Conservation (phyloP, 1,284 basidiomycete species). For the Xanthoconium separans region DNA sequence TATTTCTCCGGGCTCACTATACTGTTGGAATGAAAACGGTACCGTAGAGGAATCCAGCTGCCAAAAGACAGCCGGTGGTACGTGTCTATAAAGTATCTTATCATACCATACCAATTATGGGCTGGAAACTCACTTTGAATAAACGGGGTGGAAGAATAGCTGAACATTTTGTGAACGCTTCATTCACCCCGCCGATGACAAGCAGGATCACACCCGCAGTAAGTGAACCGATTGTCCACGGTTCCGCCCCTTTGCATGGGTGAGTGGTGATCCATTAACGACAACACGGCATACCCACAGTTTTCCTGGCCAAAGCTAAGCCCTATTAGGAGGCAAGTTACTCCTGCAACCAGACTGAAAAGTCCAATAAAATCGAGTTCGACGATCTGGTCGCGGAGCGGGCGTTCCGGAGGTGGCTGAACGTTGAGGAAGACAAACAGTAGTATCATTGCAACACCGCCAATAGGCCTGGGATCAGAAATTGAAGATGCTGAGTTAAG, state of each 20-base stretch:
- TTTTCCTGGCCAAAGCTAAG: slow-evolving; percentile 72
- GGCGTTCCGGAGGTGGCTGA: slow-evolving; percentile 63
- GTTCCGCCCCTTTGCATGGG: slow-evolving; percentile 30
- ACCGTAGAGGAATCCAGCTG: slow-evolving; percentile 62
- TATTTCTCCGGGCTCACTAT: background rate
- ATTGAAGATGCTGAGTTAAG: background rate
- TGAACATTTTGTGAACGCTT: slow-evolving; percentile 67
- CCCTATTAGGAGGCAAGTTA: slow-evolving; percentile 79
- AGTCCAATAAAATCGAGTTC: slow-evolving; percentile 82
- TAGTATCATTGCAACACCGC: slow-evolving; percentile 66
- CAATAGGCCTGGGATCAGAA: slow-evolving; percentile 55
- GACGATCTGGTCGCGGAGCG: slow-evolving; percentile 55
- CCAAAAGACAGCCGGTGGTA: slow-evolving; percentile 40
- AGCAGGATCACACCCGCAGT: slow-evolving; percentile 63
- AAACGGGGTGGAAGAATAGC: slow-evolving; percentile 82
- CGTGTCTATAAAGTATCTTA: slow-evolving; percentile 30
- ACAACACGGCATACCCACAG: slow-evolving; percentile 43
- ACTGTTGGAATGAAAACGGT: slow-evolving; percentile 1
- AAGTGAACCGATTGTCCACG: slow-evolving; percentile 69
- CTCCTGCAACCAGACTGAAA: slow-evolving; percentile 65
- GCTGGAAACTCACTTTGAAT: slow-evolving; percentile 53
- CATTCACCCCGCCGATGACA: slow-evolving; percentile 59
- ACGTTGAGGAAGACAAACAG: slow-evolving; percentile 83
- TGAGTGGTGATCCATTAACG: background rate
- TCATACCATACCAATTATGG: background rate